phyloP scores from a whole-genome alignment of 306 rosid genomes.

The Sophora flavescens region DNA sequence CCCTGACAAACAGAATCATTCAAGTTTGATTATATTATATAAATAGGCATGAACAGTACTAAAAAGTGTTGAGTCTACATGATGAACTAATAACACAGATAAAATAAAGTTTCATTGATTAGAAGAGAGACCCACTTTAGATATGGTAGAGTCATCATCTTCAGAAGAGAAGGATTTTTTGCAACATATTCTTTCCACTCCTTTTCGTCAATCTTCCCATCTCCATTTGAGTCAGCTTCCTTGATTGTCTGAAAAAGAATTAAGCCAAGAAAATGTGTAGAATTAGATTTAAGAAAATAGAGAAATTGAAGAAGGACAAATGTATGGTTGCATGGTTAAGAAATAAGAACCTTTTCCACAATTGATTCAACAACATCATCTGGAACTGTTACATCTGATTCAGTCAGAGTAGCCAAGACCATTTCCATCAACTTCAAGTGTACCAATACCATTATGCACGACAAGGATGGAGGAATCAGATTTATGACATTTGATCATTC shows the following conservation, averaged over 20 bases:
- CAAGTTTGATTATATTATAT: neutral
- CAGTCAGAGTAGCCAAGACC: constrained; percentile 72
- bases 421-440: constrained; percentile 74
- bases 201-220: constrained; percentile 73
- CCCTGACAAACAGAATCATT: constrained; percentile 59
- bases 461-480: constrained; percentile 1
- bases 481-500: neutral
- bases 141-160: constrained; percentile 77
- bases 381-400: constrained; percentile 60
- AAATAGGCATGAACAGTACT: neutral
- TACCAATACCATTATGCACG: constrained; percentile 24
- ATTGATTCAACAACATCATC: constrained; percentile 68
- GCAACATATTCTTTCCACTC: constrained; percentile 72
- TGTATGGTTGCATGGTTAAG: constrained; percentile 11
- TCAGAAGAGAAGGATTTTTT: constrained; percentile 67
- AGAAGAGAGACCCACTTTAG: constrained; percentile 60
- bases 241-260: constrained; percentile 55
- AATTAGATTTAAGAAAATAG: neutral
- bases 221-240: constrained; percentile 75
- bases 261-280: constrained; percentile 6
- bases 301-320: constrained; percentile 18
- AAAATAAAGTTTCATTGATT: constrained; percentile 22
- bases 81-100: neutral
- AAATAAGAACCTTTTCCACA: constrained; percentile 71
- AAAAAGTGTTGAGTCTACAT: neutral